phyloP scores from a whole-genome alignment of 768 basidiomycete genomes.

The Leccinum aurantiacum region DNA sequence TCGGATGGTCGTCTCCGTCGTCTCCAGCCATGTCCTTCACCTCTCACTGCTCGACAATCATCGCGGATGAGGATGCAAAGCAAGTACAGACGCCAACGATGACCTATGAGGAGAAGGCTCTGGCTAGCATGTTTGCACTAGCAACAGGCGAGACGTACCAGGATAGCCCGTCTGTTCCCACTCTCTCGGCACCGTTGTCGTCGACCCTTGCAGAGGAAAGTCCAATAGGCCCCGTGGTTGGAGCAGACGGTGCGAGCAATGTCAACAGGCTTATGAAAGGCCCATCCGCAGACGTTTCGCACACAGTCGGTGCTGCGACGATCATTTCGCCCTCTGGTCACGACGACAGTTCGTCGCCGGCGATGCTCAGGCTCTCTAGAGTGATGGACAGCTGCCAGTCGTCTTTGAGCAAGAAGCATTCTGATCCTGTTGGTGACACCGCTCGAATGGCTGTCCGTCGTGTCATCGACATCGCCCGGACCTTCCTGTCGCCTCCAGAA shows the following conservation, averaged over 20 bases:
- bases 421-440: background rate
- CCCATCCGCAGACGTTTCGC: background rate
- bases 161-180: too few relatives aligned
- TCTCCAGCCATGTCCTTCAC: constrained; percentile 5
- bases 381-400: background rate
- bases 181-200: too few relatives aligned
- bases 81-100: background rate
- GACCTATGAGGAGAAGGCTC: background rate
- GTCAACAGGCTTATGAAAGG: too few relatives aligned
- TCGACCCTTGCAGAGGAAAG: too few relatives aligned
- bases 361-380: background rate
- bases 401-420: too few relatives aligned
- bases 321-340: constrained; percentile 1
- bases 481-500: background rate
- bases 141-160: too few relatives aligned
- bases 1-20: background rate
- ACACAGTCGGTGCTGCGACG: background rate
- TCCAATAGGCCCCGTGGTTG: too few relatives aligned
- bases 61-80: background rate
- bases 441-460: background rate
- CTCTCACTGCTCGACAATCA: constrained; percentile 6
- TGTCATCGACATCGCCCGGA: background rate
- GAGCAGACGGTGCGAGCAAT: too few relatives aligned
- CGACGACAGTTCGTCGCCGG: background rate
- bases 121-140: too few relatives aligned